phyloP scores from a whole-genome alignment of 1,284 basidiomycete genomes.

The Phylloboletellus chloephorus region DNA sequence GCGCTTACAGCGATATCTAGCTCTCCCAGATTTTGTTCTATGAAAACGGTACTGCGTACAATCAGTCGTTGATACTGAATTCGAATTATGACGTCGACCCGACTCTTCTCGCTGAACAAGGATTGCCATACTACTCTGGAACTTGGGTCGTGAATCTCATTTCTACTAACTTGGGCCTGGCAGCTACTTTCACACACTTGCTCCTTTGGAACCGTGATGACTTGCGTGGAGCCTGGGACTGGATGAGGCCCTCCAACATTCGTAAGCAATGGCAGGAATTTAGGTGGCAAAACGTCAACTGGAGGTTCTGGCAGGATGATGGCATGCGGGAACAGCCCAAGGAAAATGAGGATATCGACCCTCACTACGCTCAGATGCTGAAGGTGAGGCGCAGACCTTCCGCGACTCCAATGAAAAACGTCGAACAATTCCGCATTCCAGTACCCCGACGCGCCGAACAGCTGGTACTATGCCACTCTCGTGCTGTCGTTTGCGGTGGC shows the following conservation, averaged over 20 bases:
- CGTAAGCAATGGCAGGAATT: constrained; percentile 24
- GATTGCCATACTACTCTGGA: constrained; percentile 33
- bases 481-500: constrained; percentile 36
- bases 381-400: constrained; percentile 30
- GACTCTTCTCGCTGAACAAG: constrained; percentile 39
- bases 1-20: constrained; percentile 10
- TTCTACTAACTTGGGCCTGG: constrained; percentile 33
- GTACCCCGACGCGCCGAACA: constrained; percentile 45
- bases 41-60: constrained; percentile 42
- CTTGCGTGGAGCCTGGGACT: constrained; percentile 39
- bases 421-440: constrained; percentile 12
- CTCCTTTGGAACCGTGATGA: constrained; percentile 48
- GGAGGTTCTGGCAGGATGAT: constrained; percentile 42
- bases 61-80: constrained; percentile 46
- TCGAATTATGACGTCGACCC: constrained; percentile 45
- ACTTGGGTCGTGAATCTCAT: constrained; percentile 40
- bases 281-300: constrained; percentile 32
- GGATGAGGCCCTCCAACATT: constrained; percentile 32
- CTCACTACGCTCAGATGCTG: constrained; percentile 52
- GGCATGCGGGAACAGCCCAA: constrained; percentile 32
- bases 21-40: constrained; percentile 51
- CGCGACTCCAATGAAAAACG: not conserved
- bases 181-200: constrained; percentile 47
- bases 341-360: constrained; percentile 37
- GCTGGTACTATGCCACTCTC: constrained; percentile 43